phyloP scores from a whole-genome alignment of 306 rosid genomes.

The Corylus heterophylla region DNA sequence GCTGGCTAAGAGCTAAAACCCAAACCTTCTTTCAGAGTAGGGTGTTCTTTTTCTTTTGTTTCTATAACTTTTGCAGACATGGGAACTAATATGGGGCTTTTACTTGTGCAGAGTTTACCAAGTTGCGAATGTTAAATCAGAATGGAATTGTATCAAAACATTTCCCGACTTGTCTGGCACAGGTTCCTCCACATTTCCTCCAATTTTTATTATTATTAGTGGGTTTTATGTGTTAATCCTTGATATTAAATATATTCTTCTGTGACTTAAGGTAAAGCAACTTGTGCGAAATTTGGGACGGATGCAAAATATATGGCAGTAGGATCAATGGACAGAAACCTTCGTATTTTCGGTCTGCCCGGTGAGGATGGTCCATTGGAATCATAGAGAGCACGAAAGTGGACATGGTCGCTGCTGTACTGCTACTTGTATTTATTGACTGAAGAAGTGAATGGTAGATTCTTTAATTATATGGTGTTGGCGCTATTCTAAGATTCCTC shows the following conservation, averaged over 20 bases:
- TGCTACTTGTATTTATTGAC: conserved; percentile 26
- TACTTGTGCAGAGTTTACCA: conserved; percentile 81
- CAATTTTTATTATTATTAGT: background rate
- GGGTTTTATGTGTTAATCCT: background rate
- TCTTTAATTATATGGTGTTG: conserved; percentile 29
- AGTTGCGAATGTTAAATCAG: conserved; percentile 89
- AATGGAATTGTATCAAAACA: conserved; percentile 92
- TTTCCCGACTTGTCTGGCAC: conserved; percentile 97
- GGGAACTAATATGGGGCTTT: conserved; percentile 28
- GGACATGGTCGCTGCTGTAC: conserved; percentile 11
- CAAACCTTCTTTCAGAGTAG: background rate
- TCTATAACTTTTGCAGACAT: background rate
- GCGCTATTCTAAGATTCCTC: conserved; percentile 20
- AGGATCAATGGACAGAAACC: conserved; percentile 97
- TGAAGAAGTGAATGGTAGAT: conserved; percentile 34
- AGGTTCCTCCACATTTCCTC: conserved; percentile 41
- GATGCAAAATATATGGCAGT: conserved; percentile 88
- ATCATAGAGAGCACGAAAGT: conserved; percentile 31
- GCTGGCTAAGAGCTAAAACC: background rate
- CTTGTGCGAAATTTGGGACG: conserved; percentile 72
- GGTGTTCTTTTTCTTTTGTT: background rate
- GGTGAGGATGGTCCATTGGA: conserved; percentile 51
- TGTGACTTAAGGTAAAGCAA: conserved; percentile 66
- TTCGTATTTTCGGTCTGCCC: conserved; percentile 83
- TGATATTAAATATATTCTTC: conserved; percentile 13